A percentile compares a stretch with the other conserved stretches of the same genome.
These are phyloP conservation scores for Durotheca rogersii DNA, from an alignment of 495 filamentous ascomycete genomes.

Conservation along the genomic window DNA sequence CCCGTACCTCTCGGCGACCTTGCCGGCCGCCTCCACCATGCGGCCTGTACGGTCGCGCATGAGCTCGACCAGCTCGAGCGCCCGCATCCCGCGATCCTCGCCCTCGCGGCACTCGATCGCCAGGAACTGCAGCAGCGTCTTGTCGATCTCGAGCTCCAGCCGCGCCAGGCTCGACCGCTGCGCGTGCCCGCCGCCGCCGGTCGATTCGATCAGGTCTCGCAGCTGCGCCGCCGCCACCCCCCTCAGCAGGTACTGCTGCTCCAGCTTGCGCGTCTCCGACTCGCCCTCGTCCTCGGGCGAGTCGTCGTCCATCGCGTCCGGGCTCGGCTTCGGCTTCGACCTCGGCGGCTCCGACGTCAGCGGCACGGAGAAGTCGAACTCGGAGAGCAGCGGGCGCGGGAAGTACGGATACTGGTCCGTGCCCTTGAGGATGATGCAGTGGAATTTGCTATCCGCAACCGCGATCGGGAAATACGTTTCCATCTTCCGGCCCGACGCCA, in stretches of 20 bases:
- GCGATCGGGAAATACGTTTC: constrained; percentile 96
- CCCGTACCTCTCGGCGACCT: constrained; percentile 78
- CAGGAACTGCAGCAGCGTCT: constrained; percentile 83
- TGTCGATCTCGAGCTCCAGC: constrained; percentile 80
- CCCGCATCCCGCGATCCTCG: constrained; percentile 91
- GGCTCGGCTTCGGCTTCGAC: constrained; percentile 32
- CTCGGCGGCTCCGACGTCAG: constrained; percentile 55
- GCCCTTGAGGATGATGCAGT: constrained; percentile 98
- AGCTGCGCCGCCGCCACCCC: constrained; percentile 69
- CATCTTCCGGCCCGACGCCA: constrained; percentile 78
- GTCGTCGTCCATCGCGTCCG: constrained; percentile 39
- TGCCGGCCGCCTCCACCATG: constrained; percentile 82
- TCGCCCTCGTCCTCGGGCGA: constrained; percentile 32
- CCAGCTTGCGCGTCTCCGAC: constrained; percentile 53
- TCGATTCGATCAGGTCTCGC: constrained; percentile 66
- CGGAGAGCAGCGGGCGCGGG: constrained; percentile 83
- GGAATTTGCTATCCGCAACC: constrained; percentile 87
- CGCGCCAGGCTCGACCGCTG: constrained; percentile 69
- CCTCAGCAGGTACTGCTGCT: constrained; percentile 78
- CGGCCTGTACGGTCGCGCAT: constrained; percentile 76
- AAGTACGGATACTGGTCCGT: constrained; percentile 93
- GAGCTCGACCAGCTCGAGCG: constrained; percentile 75
- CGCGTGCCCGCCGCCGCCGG: constrained; percentile 51
- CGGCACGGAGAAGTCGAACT: constrained; percentile 91
- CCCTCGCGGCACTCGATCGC: constrained; percentile 87